Percentiles rank a stretch among this genome's conserved stretches.
These are phyloP conservation scores for Ceratocystiopsis sp. DNA, from an alignment of 2,329 filamentous ascomycete genomes.

Conservation along the genomic window DNA sequence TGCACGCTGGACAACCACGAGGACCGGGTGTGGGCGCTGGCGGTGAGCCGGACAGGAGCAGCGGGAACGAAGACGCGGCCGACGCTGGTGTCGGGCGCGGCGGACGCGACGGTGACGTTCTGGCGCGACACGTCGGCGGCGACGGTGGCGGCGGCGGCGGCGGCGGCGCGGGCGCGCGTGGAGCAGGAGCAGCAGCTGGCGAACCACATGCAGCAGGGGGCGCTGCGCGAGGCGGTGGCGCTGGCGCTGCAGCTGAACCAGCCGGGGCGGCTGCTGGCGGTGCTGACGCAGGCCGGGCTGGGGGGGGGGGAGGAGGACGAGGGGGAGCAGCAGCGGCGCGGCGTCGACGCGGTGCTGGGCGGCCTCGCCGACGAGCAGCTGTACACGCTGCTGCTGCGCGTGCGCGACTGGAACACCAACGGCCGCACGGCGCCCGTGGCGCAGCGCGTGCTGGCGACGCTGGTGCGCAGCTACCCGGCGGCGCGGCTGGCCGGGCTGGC, in stretches of 20 bases:
- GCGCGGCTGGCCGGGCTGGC: slow-evolving; percentile 55
- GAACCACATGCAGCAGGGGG: slow-evolving; percentile 76
- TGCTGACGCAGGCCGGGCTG: slow-evolving; percentile 63
- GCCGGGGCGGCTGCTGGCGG: slow-evolving; percentile 63
- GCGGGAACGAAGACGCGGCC: slow-evolving; percentile 16
- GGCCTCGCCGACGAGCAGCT: slow-evolving; percentile 71
- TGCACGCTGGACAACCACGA: slow-evolving; percentile 93
- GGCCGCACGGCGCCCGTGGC: slow-evolving; percentile 71
- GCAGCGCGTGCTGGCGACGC: slow-evolving; percentile 64
- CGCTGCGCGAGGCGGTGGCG: slow-evolving; percentile 84
- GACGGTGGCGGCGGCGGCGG: slow-evolving; percentile 58
- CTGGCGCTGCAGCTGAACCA: slow-evolving; percentile 89
- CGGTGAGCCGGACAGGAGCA: slow-evolving; percentile 41
- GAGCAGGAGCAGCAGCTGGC: slow-evolving; percentile 90
- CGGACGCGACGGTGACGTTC: slow-evolving; percentile 84
- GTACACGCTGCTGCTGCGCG: slow-evolving; percentile 59
- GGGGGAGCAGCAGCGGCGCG: slow-evolving; percentile 34
- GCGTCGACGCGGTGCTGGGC: slow-evolving; percentile 73
- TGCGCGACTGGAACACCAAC: slow-evolving; percentile 97
- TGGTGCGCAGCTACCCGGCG: slow-evolving; percentile 69
- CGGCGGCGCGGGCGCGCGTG: slow-evolving; percentile 55
- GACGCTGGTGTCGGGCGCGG: slow-evolving; percentile 74
- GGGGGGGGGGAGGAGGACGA: slow-evolving; percentile 23
- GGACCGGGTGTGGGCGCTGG: slow-evolving; percentile 84
- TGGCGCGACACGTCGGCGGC: slow-evolving; percentile 83